A percentile compares a stretch with the other conserved stretches of the same genome.
Conservation (phyloP, 2,329 filamentous ascomycete species). For the Pseudocercospora pini-densiflorae region DNA sequence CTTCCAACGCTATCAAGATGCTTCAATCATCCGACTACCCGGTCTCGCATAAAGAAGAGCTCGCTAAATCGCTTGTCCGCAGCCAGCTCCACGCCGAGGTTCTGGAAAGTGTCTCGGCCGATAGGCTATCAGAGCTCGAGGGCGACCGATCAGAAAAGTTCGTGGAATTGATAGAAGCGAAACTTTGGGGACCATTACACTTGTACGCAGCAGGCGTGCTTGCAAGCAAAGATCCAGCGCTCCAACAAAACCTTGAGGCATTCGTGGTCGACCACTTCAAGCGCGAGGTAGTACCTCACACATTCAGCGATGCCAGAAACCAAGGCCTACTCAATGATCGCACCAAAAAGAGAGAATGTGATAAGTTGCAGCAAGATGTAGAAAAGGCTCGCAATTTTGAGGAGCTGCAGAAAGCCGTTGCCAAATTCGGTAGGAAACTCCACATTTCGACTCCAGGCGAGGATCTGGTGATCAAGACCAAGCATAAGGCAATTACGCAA, state of each 20-base stretch:
- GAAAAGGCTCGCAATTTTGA: conserved; percentile 29
- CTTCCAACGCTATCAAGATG: conserved; percentile 11
- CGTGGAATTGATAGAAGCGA: conserved; percentile 21
- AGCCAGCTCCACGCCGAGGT: conserved; percentile 22
- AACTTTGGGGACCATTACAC: conserved; percentile 34
- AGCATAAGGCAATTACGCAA: conserved; percentile 28
- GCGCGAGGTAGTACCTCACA: conserved; percentile 30
- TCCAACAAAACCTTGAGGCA: conserved; percentile 35
- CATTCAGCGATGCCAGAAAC: conserved; percentile 20
- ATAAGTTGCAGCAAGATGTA: conserved; percentile 34
- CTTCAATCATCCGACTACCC: conserved; percentile 20
- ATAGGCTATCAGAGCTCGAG: conserved; percentile 25
- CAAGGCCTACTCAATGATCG: conserved; percentile 30
- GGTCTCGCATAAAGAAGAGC: conserved; percentile 14
- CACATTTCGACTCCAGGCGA: conserved; percentile 31
- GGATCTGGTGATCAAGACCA: conserved; percentile 23
- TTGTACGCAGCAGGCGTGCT: conserved; percentile 35
- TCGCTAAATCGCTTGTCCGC: conserved; percentile 23
- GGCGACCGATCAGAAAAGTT: conserved; percentile 19
- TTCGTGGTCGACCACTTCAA: conserved; percentile 33
- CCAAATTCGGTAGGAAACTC: conserved; percentile 35
- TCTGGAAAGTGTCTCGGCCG: conserved; percentile 23
- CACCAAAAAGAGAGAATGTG: conserved; percentile 30
- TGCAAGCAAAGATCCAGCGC: conserved; percentile 31
- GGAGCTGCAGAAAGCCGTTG: conserved; percentile 30